Evolutionary conservation across 2,329 filamentous ascomycete species (phyloP).

Genomic region (Madurella mycetomatis): DNA sequence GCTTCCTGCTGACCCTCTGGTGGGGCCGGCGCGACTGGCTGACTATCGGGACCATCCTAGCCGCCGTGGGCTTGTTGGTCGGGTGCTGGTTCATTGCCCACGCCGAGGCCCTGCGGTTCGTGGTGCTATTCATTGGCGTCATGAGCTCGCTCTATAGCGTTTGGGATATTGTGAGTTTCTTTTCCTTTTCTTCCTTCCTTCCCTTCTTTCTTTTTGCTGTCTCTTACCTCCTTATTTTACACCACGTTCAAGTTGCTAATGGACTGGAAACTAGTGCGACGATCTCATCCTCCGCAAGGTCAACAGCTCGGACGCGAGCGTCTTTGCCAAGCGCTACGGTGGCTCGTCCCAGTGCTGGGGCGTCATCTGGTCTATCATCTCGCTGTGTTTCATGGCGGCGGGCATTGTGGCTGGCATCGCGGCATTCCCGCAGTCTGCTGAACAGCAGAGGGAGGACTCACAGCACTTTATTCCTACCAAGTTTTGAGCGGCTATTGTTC

Average conservation of each 20-base stretch:
- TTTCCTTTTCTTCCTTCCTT: background rate
- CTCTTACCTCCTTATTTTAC: too few relatives aligned
- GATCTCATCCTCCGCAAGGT: constrained; percentile 77
- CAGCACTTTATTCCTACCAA: constrained; percentile 35
- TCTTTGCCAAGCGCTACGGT: constrained; percentile 73
- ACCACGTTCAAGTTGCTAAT: constrained; percentile 7
- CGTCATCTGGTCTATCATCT: constrained; percentile 71
- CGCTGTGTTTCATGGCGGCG: constrained; percentile 64
- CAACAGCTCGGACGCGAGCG: constrained; percentile 72
- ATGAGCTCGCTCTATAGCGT: constrained; percentile 78
- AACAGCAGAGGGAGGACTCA: constrained; percentile 64
- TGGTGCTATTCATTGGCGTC: constrained; percentile 72
- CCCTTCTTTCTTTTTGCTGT: background rate
- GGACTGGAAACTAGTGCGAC: constrained; percentile 52
- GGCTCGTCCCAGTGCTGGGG: constrained; percentile 80
- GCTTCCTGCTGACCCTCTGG: constrained; percentile 75
- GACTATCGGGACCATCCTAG: constrained; percentile 64
- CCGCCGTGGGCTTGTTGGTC: constrained; percentile 66
- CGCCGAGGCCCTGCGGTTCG: constrained; percentile 67
- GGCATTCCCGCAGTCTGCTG: constrained; percentile 67
- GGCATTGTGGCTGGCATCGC: constrained; percentile 74
- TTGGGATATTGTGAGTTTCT: constrained; percentile 65
- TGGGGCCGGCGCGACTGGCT: constrained; percentile 77
- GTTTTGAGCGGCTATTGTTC: constrained; percentile 13
- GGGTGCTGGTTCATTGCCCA: constrained; percentile 78